Percentiles rank a stretch among this genome's conserved stretches.
phyloP scores from a whole-genome alignment of 192 early-diverging fungal species.

The Coemansia sp. region DNA sequence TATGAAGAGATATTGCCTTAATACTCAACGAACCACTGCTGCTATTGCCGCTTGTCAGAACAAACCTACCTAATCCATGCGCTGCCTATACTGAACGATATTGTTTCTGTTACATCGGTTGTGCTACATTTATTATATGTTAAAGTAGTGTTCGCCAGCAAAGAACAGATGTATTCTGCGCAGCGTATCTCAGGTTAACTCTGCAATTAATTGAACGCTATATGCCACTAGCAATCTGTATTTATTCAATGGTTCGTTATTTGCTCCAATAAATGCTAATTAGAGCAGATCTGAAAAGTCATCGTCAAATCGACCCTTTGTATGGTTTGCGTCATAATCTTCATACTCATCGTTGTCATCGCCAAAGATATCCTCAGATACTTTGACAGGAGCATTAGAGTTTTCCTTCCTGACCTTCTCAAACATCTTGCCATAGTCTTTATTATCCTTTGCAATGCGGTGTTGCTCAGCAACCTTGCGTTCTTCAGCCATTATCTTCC shows the following conservation, averaged over 20 bases:
- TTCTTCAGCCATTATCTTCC: conserved; percentile 52
- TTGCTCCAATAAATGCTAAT: not conserved
- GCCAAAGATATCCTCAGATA: conserved; percentile 32
- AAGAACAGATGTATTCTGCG: too few relatives aligned
- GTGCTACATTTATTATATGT: too few relatives aligned
- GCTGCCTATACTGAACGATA: too few relatives aligned
- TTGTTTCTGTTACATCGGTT: too few relatives aligned
- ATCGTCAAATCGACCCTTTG: not conserved
- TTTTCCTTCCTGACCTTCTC: conserved; percentile 39
- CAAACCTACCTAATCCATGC: too few relatives aligned
- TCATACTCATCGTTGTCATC: conserved; percentile 15
- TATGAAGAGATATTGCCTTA: too few relatives aligned
- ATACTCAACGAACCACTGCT: too few relatives aligned
- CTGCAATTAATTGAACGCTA: too few relatives aligned
- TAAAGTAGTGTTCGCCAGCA: too few relatives aligned
- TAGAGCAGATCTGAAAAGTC: conserved; percentile 16
- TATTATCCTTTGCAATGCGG: conserved; percentile 33
- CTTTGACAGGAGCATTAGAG: conserved; percentile 4
- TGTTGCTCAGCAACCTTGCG: conserved; percentile 35
- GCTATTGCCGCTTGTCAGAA: too few relatives aligned
- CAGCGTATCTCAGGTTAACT: too few relatives aligned
- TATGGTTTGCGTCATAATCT: not conserved
- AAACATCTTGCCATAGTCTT: conserved; percentile 49
- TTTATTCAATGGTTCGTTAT: not conserved
- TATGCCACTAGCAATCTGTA: not conserved